Base-by-base conservation (phyloP, 345 rosid species). In the Euphorbia tirucalli region DNA sequence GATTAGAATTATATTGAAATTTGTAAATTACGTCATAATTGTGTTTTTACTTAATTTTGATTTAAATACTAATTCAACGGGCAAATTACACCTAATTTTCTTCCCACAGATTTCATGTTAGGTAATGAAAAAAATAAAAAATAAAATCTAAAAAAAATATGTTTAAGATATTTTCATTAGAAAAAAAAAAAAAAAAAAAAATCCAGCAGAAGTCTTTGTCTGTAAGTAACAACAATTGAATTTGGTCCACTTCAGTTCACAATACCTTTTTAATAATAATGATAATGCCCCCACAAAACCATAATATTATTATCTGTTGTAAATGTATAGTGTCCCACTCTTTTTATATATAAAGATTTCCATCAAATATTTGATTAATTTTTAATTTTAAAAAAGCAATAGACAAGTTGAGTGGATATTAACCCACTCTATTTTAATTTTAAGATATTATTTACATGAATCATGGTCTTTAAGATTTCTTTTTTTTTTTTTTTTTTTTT, bases 121-220 rank as follows among this genome's bases (percentile, higher is more conserved):
- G n/a, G n/a, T n/a, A n/a, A n/a, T n/a, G n/a, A n/a, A n/a, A n/a
- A n/a, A n/a, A n/a, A n/a, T n/a, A n/a, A n/a, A n/a, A n/a, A n/a
- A n/a, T n/a, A n/a, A n/a, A n/a, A n/a, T n/a, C n/a, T n/a, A n/a
- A n/a, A n/a, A n/a, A n/a, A n/a, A n/a, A n/a, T n/a, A n/a, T n/a
- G n/a, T n/a, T n/a, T n/a, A n/a, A n/a, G n/a, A n/a, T n/a, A n/a
- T n/a, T n/a, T n/a, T n/a, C n/a, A n/a, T n/a, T n/a, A n/a, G n/a
- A n/a, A n/a, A n/a, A n/a, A n/a, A n/a, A n/a, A n/a, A n/a, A n/a
- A n/a, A n/a, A n/a, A 7, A 19, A 31, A 46, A 22, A 22, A 43
- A 32, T 5, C 32, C 24, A 2, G 37, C 71, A 71, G 77, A 55
- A 79, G 75, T 67, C 86, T 78, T 87, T 76, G 83, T 81, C 87